These are phyloP conservation scores for Apiotrichum brassicae DNA, from an alignment of 1,284 basidiomycete genomes.

Conservation along the genomic window DNA sequence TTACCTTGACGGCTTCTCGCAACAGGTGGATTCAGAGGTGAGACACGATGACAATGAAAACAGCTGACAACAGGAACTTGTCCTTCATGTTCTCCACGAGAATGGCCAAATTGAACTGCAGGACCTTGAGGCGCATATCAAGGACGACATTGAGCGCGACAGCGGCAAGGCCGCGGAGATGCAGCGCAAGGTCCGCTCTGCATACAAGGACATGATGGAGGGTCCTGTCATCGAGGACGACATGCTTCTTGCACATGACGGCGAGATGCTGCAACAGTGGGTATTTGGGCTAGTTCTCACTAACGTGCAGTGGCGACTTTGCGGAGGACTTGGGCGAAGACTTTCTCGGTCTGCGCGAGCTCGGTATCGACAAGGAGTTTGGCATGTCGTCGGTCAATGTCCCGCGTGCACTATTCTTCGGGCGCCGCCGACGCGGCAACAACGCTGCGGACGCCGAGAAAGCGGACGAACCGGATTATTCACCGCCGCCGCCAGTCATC, in stretches of 20 bases:
- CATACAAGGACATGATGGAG: slow-evolving; percentile 69
- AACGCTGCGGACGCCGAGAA: slow-evolving; percentile 42
- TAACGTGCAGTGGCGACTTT: slow-evolving; percentile 64
- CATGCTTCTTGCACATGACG: slow-evolving; percentile 74
- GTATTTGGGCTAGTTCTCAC: slow-evolving; percentile 15
- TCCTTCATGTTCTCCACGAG: slow-evolving; percentile 81
- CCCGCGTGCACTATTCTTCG: slow-evolving; percentile 70
- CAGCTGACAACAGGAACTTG: slow-evolving; percentile 66
- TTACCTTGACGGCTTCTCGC: slow-evolving; percentile 70
- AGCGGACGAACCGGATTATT: slow-evolving; percentile 63
- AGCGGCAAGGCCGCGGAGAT: slow-evolving; percentile 68
- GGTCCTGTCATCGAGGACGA: slow-evolving; percentile 54
- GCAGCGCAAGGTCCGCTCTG: slow-evolving; percentile 74
- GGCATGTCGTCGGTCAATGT: slow-evolving; percentile 72
- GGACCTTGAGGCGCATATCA: slow-evolving; percentile 77
- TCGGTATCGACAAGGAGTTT: slow-evolving; percentile 82
- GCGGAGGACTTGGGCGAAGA: slow-evolving; percentile 85
- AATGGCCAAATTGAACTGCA: slow-evolving; percentile 69
- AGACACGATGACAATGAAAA: too few relatives aligned
- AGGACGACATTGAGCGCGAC: slow-evolving; percentile 80
- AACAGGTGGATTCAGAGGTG: slow-evolving; percentile 75
- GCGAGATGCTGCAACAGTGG: slow-evolving; percentile 64
- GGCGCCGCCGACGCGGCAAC: slow-evolving; percentile 50
- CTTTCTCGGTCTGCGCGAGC: slow-evolving; percentile 79
- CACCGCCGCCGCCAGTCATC: slow-evolving; percentile 72